Evolutionary conservation across 2,329 filamentous ascomycete genomes (phyloP), one percentile per base, ranked within the genome.

Genomic region (Penicillium hesseltinei): DNA sequence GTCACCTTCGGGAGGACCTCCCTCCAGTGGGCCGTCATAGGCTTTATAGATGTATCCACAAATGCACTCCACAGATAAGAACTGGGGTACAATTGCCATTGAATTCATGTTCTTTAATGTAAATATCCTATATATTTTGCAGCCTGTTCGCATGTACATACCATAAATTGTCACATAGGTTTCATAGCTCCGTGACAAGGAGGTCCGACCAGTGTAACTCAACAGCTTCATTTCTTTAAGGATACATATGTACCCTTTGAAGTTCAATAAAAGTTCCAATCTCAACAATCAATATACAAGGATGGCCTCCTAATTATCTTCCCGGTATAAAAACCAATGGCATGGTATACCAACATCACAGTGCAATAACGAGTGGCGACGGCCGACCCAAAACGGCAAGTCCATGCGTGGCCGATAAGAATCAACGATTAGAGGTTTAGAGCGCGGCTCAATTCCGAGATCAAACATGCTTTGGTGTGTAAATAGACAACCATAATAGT

Each of bases 1-100:
- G 47, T 54, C 60, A 33, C 5, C 29, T 17, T 71, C 68, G 69
- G 67, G 51, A 66, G 69, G 68, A 71, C 69, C 61, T 71, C 47
- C 47, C 69, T 69, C 19, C 17, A 65, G 61, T 66, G 64, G 63
- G 67, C 51, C 55, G 36, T 21, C 13, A 38, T 35, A 17, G 15
- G 15, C 5, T 42, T 15, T 11, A 44, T 33, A 35, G 15, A 17
- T 35, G 19, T 44, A n/a, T 44, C 43, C 27, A 46, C 43, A 19
- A 40, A n/a, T 44, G 15, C 21, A 44, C 52, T 56, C 48, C 43
- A 57, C 46, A 48, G 54, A 54, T 54, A 57, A 57, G 45, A 45
- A 40, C 44, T 25, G 54, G 45, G 54, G 49, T 56, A 47, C 42
- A 56, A 51, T 25, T 29, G 15, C 19, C 6, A 36, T 44, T 31